phyloP scores from a whole-genome alignment of 345 rosid genomes.

The Acer saccharum region DNA sequence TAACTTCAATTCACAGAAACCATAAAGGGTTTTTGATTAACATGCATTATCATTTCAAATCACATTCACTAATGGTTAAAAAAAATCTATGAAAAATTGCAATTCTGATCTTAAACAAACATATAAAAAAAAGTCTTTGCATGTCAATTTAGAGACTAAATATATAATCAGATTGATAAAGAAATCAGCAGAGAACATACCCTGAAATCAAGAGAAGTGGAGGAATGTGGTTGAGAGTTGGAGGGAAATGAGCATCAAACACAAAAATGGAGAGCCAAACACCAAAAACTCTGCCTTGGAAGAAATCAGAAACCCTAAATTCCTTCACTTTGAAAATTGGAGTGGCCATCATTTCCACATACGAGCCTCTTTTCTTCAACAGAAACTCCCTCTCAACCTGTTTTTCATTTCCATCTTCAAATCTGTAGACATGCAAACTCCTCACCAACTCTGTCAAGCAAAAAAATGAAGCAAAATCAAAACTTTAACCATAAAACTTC shows the following conservation, averaged over 20 bases:
- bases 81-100: neutral
- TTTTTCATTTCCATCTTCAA: slow-evolving; percentile 26
- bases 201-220: slow-evolving; percentile 28
- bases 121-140: neutral
- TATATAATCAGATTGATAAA: neutral
- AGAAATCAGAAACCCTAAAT: slow-evolving; percentile 21
- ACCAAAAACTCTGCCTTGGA: slow-evolving; percentile 32
- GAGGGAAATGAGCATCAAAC: slow-evolving; percentile 20
- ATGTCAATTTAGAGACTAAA: neutral
- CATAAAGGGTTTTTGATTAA: neutral
- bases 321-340: slow-evolving; percentile 27
- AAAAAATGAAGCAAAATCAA: neutral
- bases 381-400: slow-evolving; percentile 39
- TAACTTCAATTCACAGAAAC: neutral
- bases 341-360: slow-evolving; percentile 33
- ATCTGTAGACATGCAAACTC: slow-evolving; percentile 40
- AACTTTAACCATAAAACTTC: neutral
- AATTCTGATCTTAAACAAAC: neutral
- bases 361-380: slow-evolving; percentile 24
- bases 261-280: slow-evolving; percentile 38
- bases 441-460: slow-evolving; percentile 37
- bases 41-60: neutral
- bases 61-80: slow-evolving; percentile 2
- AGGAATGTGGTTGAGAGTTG: slow-evolving; percentile 21
- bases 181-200: slow-evolving; percentile 13